phyloP scores from a whole-genome alignment of 805 yeast genomes.

The Hanseniaspora mollemarum region DNA sequence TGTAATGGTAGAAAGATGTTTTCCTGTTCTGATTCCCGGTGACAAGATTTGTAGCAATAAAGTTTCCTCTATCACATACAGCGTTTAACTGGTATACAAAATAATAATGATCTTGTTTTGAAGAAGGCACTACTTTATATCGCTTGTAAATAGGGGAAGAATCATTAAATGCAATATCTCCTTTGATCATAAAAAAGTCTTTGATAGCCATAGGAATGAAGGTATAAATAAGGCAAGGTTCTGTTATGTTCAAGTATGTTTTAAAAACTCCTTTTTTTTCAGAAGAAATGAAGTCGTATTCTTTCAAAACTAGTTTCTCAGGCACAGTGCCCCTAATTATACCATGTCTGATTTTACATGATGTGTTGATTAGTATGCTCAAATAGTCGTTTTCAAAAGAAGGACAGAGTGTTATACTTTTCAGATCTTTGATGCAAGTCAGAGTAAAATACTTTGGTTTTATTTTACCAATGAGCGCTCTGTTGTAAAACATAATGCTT shows the following conservation, averaged over 20 bases:
- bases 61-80: background rate
- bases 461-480: background rate
- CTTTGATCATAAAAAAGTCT: background rate
- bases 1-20: background rate
- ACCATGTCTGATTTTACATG: constrained; percentile 1
- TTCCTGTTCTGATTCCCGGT: background rate
- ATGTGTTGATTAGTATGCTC: background rate
- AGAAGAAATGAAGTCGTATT: background rate
- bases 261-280: background rate
- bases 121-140: background rate
- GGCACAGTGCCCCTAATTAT: background rate
- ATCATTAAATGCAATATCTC: background rate
- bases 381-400: background rate
- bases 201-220: background rate
- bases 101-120: background rate
- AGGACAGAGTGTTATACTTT: background rate
- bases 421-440: constrained; percentile 8
- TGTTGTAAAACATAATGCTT: constrained; percentile 4
- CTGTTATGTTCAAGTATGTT: background rate
- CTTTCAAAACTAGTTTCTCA: background rate
- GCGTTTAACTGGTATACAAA: background rate
- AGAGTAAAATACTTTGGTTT: background rate
- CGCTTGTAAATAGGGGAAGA: background rate
- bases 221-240: background rate
- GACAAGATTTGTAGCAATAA: background rate